phyloP scores from a whole-genome alignment of 257 asterid species.

The Solanum dulcamara region DNA sequence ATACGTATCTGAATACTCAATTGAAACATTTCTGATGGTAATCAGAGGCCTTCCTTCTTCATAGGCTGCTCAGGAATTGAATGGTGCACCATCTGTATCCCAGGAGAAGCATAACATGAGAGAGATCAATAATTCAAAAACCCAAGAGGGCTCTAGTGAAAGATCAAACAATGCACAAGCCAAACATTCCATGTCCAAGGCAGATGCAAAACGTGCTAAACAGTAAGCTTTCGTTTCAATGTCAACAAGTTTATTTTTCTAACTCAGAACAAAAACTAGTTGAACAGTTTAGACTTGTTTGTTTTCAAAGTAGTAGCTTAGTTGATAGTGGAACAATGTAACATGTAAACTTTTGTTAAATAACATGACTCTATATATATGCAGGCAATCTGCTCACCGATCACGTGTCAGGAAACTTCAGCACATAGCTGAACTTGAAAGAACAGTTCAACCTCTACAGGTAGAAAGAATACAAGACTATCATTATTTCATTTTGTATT shows the following conservation, averaged over 20 bases:
- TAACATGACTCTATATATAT: neutral
- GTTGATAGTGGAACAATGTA: neutral
- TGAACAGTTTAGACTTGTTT: neutral
- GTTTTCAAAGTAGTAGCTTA: neutral
- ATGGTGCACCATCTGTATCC: conserved; percentile 10
- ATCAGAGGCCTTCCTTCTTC: neutral
- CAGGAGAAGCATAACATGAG: conserved; percentile 17
- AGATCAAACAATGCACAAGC: conserved; percentile 26
- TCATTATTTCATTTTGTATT: neutral
- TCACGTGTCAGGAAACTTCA: conserved; percentile 86
- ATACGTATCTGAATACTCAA: neutral
- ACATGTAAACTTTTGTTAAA: too few species aligned
- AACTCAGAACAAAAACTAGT: neutral
- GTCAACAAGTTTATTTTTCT: neutral
- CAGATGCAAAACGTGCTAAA: conserved; percentile 58
- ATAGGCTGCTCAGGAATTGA: conserved; percentile 20
- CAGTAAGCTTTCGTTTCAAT: conserved; percentile 32
- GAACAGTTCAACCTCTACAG: conserved; percentile 54
- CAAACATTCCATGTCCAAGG: conserved; percentile 35
- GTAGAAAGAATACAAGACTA: conserved; percentile 12
- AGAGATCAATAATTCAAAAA: conserved; percentile 20
- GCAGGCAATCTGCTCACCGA: conserved; percentile 75
- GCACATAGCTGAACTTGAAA: conserved; percentile 80
- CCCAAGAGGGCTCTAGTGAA: conserved; percentile 25
- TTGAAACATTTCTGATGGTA: neutral